phyloP scores from a whole-genome alignment of 352 stramenopile species.

The Phytophthora agathidicida region DNA sequence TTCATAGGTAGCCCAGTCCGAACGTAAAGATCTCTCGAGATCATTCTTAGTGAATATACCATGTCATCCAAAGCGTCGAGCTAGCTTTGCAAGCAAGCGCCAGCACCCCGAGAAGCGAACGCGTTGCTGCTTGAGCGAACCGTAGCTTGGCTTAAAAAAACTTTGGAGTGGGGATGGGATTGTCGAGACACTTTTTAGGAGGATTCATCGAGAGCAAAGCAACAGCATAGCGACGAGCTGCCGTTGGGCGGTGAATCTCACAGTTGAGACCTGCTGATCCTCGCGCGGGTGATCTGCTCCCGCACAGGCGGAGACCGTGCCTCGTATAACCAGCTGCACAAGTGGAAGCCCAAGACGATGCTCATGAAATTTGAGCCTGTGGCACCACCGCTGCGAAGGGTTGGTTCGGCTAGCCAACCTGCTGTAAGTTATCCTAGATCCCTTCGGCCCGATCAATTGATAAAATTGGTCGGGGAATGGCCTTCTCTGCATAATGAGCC shows the following conservation, averaged over 20 bases:
- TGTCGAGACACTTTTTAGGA: constrained; percentile 15
- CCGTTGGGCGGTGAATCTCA: constrained; percentile 17
- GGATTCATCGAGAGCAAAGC: constrained; percentile 9
- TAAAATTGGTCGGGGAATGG: too few relatives aligned
- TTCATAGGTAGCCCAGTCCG: too few relatives aligned
- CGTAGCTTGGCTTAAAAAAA: constrained; percentile 1
- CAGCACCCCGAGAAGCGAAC: neutral
- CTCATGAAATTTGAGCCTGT: constrained; percentile 7
- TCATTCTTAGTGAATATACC: too few relatives aligned
- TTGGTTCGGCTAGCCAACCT: too few relatives aligned
- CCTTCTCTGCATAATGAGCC: neutral
- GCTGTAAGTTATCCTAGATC: too few relatives aligned
- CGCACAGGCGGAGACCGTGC: neutral
- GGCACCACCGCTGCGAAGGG: constrained; percentile 3
- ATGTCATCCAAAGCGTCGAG: neutral
- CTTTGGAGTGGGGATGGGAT: constrained; percentile 17
- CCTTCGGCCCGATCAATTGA: too few relatives aligned
- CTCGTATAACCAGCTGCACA: constrained; percentile 18
- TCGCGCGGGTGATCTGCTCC: constrained; percentile 11
- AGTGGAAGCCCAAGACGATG: constrained; percentile 24
- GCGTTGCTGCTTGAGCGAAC: neutral
- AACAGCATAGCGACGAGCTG: neutral
- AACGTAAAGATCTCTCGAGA: too few relatives aligned
- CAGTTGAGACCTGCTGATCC: constrained; percentile 4
- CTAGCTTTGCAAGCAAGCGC: constrained; percentile 16